A percentile compares a stretch with the other conserved stretches of the same genome.
phyloP scores from a whole-genome alignment of 2,329 filamentous ascomycete species.

The Davidsoniella eucalypti region DNA sequence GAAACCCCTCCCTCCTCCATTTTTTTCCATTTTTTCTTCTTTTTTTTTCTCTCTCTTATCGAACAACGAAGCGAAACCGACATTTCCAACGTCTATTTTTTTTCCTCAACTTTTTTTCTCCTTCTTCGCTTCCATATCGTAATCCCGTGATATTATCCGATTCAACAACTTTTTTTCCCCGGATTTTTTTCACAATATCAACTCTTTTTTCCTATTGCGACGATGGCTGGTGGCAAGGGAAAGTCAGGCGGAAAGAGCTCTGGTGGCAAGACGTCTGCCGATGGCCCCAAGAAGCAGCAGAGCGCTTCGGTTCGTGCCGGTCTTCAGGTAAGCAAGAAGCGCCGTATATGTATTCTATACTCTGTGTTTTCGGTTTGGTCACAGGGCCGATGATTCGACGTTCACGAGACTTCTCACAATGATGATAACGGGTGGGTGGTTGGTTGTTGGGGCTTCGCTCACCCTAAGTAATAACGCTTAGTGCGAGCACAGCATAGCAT shows the following conservation, averaged over 20 bases:
- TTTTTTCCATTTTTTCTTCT: neutral
- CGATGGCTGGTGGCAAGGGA: slow-evolving; percentile 79
- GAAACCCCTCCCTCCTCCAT: slow-evolving; percentile 2
- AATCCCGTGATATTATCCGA: neutral
- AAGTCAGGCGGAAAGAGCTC: slow-evolving; percentile 81
- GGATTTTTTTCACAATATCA: neutral
- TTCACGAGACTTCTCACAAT: too few relatives aligned
- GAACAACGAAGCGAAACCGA: slow-evolving; percentile 3
- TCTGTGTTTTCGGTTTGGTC: too few relatives aligned
- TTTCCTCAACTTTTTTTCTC: slow-evolving; percentile 3
- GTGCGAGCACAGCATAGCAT: too few relatives aligned
- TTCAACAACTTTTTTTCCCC: neutral
- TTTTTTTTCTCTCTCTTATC: slow-evolving; percentile 6
- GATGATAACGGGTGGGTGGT: too few relatives aligned
- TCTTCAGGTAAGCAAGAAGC: slow-evolving; percentile 59
- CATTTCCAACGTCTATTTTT: neutral
- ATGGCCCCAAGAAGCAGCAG: slow-evolving; percentile 69
- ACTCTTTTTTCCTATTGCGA: slow-evolving; percentile 1
- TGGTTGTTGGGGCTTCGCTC: too few relatives aligned
- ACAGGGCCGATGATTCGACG: too few relatives aligned
- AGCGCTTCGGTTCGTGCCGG: slow-evolving; percentile 93
- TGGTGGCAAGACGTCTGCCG: slow-evolving; percentile 55
- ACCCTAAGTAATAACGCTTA: too few relatives aligned
- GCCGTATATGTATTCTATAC: too few relatives aligned
- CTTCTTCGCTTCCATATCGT: slow-evolving; percentile 1